Percentiles rank a stretch among this genome's conserved stretches.
Conservation (phyloP, 1,284 basidiomycete genomes). For the Inonotus obliquus region DNA sequence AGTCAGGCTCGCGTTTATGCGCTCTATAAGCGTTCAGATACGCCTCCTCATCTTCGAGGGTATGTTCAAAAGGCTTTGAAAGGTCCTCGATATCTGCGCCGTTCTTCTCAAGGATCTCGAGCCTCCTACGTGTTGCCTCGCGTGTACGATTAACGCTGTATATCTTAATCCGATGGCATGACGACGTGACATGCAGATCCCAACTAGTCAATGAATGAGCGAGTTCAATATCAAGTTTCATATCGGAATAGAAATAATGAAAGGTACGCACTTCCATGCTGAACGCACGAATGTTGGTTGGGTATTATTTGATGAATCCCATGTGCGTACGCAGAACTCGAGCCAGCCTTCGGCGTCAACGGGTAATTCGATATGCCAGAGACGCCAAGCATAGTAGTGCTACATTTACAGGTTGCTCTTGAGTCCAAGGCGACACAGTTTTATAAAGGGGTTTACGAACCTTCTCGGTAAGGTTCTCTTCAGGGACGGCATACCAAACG, state of each 20-base stretch:
- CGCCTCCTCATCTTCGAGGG: slow-evolving; percentile 35
- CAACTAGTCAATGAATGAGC: slow-evolving; percentile 32
- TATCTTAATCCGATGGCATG: slow-evolving; percentile 48
- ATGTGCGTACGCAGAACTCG: slow-evolving; percentile 53
- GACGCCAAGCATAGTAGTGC: slow-evolving; percentile 52
- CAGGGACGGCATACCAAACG: slow-evolving; percentile 45
- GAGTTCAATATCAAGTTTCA: background rate
- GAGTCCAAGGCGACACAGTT: background rate
- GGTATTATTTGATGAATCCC: slow-evolving; percentile 56
- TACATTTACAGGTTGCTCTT: slow-evolving; percentile 19
- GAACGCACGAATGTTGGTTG: slow-evolving; percentile 53
- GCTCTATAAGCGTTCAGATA: slow-evolving; percentile 33
- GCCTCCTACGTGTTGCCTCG: slow-evolving; percentile 38
- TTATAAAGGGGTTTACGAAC: slow-evolving; percentile 22
- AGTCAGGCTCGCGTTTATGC: slow-evolving; percentile 34
- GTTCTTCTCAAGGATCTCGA: slow-evolving; percentile 36
- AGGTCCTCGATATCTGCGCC: slow-evolving; percentile 30
- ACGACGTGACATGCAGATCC: slow-evolving; percentile 54
- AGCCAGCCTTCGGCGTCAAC: slow-evolving; percentile 56
- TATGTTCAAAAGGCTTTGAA: slow-evolving; percentile 36
- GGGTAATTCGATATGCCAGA: slow-evolving; percentile 49
- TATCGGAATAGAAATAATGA: background rate
- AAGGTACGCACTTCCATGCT: slow-evolving; percentile 44
- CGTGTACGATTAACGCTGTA: slow-evolving; percentile 46
- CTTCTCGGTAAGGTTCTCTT: slow-evolving; percentile 47